These are phyloP conservation scores for Serendipita indica DNA, from an alignment of 768 basidiomycete species.

Conservation along the genomic window DNA sequence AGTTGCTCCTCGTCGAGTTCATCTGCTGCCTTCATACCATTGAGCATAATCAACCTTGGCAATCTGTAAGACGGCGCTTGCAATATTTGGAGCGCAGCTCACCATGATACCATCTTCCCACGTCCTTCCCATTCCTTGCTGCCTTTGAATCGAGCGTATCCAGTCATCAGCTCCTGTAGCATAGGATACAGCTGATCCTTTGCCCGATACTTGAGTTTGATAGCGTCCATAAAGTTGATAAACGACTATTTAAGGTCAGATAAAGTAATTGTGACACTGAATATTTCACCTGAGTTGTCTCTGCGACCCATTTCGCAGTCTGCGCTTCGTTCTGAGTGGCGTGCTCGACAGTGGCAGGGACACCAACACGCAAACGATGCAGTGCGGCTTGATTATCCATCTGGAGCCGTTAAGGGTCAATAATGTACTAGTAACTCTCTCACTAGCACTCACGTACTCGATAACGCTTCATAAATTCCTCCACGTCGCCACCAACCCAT, in stretches of 20 bases:
- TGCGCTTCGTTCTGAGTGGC: conserved; percentile 84
- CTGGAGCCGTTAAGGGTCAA: conserved; percentile 30
- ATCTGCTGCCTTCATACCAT: conserved; percentile 93
- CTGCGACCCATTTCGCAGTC: conserved; percentile 92
- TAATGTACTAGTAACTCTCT: background rate
- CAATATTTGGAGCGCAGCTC: conserved; percentile 18
- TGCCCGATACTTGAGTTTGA: conserved; percentile 83
- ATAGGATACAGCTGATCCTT: conserved; percentile 95
- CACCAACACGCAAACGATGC: conserved; percentile 79
- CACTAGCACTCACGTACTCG: conserved; percentile 33
- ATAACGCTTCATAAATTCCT: conserved; percentile 84
- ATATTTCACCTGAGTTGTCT: conserved; percentile 73
- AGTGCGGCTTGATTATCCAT: conserved; percentile 91
- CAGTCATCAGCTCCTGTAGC: conserved; percentile 86
- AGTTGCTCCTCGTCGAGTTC: conserved; percentile 93
- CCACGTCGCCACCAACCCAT: conserved; percentile 44
- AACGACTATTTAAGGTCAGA: conserved; percentile 28
- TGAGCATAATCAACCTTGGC: conserved; percentile 81
- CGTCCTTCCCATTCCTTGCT: conserved; percentile 95
- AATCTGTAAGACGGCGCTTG: background rate
- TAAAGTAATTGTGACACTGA: conserved; percentile 10
- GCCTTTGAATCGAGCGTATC: conserved; percentile 86
- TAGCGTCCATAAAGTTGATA: conserved; percentile 97
- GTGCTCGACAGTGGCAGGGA: conserved; percentile 94
- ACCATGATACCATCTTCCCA: conserved; percentile 89